phyloP scores from a whole-genome alignment of 2,329 filamentous ascomycete species.

The Phialophora chinensis region DNA sequence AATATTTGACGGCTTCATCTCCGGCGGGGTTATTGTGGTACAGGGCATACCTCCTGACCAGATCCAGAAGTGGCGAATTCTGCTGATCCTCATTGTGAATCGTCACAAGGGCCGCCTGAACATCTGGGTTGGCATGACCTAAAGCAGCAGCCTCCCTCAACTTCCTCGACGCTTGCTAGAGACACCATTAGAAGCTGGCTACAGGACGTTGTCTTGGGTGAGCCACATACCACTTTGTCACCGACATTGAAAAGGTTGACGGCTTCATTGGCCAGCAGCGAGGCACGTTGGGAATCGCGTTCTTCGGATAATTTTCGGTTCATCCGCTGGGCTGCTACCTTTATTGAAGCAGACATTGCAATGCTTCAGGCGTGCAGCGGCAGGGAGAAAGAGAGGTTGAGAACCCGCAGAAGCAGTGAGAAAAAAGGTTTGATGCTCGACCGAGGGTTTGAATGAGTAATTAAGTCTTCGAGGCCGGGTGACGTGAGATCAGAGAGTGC shows the following conservation, averaged over 20 bases:
- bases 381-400: slow-evolving; percentile 7
- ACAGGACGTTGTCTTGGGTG: neutral
- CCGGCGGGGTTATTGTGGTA: slow-evolving; percentile 52
- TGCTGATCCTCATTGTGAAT: slow-evolving; percentile 47
- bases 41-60: slow-evolving; percentile 52
- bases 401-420: neutral
- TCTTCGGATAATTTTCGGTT: slow-evolving; percentile 48
- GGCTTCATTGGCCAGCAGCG: slow-evolving; percentile 54
- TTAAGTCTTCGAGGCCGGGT: slow-evolving; percentile 20
- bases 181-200: neutral
- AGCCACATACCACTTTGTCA: slow-evolving; percentile 51
- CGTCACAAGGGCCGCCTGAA: slow-evolving; percentile 54
- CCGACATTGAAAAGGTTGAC: slow-evolving; percentile 54
- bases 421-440: neutral
- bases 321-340: slow-evolving; percentile 35
- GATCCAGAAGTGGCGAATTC: slow-evolving; percentile 48
- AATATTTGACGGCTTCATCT: slow-evolving; percentile 51
- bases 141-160: slow-evolving; percentile 57
- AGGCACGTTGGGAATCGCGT: slow-evolving; percentile 55
- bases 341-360: slow-evolving; percentile 35
- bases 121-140: slow-evolving; percentile 52
- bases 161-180: slow-evolving; percentile 54
- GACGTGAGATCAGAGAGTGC: slow-evolving; percentile 33
- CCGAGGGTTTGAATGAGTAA: slow-evolving; percentile 1
- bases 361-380: slow-evolving; percentile 1